Conservation (phyloP, 495 filamentous ascomycete genomes). For the Acidiella bohemica region DNA sequence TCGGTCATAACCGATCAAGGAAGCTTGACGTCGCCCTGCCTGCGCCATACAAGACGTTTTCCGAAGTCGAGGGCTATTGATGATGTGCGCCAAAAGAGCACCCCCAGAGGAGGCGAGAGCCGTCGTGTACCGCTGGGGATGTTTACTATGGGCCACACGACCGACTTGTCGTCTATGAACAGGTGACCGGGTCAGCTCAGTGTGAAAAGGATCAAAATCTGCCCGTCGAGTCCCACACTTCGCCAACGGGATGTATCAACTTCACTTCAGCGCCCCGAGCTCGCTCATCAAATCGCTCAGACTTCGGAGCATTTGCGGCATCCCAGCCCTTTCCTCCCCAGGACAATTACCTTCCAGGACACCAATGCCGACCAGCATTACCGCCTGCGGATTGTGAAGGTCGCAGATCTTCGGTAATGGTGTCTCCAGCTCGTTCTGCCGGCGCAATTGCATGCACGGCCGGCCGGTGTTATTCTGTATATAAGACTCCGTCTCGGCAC, state of each 20-base stretch:
- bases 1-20: background rate
- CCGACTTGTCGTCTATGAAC: too few relatives aligned
- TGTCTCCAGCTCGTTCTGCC: background rate
- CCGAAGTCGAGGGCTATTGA: background rate
- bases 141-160: too few relatives aligned
- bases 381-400: background rate
- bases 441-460: background rate
- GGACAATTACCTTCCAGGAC: conserved; percentile 3
- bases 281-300: conserved; percentile 3
- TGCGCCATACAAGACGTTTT: background rate
- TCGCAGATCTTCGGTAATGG: background rate
- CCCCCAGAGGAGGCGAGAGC: too few relatives aligned
- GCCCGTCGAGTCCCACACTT: too few relatives aligned
- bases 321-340: background rate
- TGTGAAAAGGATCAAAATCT: too few relatives aligned
- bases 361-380: background rate
- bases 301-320: conserved; percentile 4
- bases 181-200: too few relatives aligned
- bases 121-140: too few relatives aligned
- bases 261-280: conserved; percentile 1
- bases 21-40: background rate
- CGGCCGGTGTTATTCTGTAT: background rate
- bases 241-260: too few relatives aligned
- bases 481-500: background rate
- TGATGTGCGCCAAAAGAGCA: too few relatives aligned